These are phyloP conservation scores for Apiospora rasikravindrae DNA, from an alignment of 2,329 filamentous ascomycete genomes.

Conservation along the genomic window DNA sequence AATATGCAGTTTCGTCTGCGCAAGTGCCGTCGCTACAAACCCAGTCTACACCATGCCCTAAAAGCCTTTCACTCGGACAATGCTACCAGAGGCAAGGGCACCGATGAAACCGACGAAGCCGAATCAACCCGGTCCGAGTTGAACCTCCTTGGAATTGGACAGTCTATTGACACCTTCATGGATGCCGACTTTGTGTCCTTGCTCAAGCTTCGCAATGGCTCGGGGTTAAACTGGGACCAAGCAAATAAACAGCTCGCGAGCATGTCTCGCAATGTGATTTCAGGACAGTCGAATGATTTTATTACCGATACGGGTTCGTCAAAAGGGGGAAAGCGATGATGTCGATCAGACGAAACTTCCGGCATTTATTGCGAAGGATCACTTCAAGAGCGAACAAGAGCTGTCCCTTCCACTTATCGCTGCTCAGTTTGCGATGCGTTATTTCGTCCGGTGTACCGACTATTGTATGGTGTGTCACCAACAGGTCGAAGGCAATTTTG, in stretches of 20 bases:
- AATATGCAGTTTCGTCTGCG: slow-evolving; percentile 67
- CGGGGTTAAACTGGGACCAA: slow-evolving; percentile 67
- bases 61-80: slow-evolving; percentile 51
- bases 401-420: slow-evolving; percentile 60
- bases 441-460: slow-evolving; percentile 80
- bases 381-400: slow-evolving; percentile 37
- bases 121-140: slow-evolving; percentile 41
- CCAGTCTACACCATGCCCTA: slow-evolving; percentile 60
- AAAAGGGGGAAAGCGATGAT: neutral
- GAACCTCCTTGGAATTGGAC: slow-evolving; percentile 71
- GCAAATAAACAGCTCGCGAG: slow-evolving; percentile 55
- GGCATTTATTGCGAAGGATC: slow-evolving; percentile 38
- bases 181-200: slow-evolving; percentile 68
- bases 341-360: slow-evolving; percentile 28
- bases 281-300: neutral
- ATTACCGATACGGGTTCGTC: no score
- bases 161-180: slow-evolving; percentile 71
- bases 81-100: slow-evolving; percentile 18
- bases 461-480: slow-evolving; percentile 88
- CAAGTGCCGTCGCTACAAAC: slow-evolving; percentile 75
- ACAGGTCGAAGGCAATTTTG: slow-evolving; percentile 66
- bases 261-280: neutral
- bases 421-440: slow-evolving; percentile 79
- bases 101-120: neutral
- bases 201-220: slow-evolving; percentile 60